These are phyloP conservation scores for Rostrohypoxylon terebratum DNA, from an alignment of 495 filamentous ascomycete species.

Conservation along the genomic window DNA sequence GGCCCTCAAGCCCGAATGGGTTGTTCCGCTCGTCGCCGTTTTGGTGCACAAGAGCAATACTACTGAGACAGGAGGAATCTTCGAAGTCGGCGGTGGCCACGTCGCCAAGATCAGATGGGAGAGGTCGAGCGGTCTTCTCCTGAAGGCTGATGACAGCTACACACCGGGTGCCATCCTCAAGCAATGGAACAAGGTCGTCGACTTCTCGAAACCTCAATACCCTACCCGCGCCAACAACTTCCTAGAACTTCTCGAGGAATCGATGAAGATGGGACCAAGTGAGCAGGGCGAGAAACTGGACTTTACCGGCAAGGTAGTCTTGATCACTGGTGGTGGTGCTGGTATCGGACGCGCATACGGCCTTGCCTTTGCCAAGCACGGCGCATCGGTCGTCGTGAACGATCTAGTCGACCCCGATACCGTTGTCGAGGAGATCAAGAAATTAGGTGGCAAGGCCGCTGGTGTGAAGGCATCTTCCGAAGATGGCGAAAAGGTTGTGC, in stretches of 20 bases:
- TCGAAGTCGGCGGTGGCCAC: conserved; percentile 93
- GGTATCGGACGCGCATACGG: conserved; percentile 95
- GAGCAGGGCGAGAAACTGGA: conserved; percentile 80
- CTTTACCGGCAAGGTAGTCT: conserved; percentile 90
- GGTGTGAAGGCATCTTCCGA: conserved; percentile 94
- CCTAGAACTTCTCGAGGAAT: conserved; percentile 85
- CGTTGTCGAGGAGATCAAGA: conserved; percentile 91
- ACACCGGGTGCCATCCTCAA: conserved; percentile 88
- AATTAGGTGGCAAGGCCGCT: conserved; percentile 88
- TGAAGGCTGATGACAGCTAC: conserved; percentile 88
- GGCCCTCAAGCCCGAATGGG: conserved; percentile 92
- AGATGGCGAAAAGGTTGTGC: conserved; percentile 92
- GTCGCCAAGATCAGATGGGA: conserved; percentile 96
- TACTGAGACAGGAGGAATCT: conserved; percentile 86
- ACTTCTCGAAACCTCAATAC: conserved; percentile 88
- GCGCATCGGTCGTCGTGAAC: conserved; percentile 93
- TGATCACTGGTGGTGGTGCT: conserved; percentile 93
- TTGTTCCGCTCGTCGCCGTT: conserved; percentile 92
- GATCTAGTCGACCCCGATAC: conserved; percentile 93
- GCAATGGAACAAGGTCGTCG: conserved; percentile 87
- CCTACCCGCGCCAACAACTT: conserved; percentile 92
- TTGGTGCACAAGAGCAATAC: conserved; percentile 90
- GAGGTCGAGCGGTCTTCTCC: conserved; percentile 87
- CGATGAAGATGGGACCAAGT: conserved; percentile 79
- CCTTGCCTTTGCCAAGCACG: conserved; percentile 88